phyloP scores from a whole-genome alignment of 2,329 filamentous ascomycete genomes.

The Fulvia fulva region DNA sequence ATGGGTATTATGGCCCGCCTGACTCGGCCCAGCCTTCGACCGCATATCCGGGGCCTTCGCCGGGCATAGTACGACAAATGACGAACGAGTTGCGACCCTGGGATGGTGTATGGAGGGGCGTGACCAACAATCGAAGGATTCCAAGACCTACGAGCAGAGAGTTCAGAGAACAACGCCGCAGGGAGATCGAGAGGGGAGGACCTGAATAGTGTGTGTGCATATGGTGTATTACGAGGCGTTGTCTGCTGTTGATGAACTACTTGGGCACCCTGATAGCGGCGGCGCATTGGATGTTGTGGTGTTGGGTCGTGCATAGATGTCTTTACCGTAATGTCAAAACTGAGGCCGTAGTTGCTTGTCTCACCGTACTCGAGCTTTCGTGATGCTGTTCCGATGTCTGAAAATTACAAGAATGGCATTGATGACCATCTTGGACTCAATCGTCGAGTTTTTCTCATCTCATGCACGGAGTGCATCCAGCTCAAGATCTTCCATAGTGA shows the following conservation, averaged over 20 bases:
- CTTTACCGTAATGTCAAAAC: not conserved
- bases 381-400: constrained; percentile 2
- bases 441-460: constrained; percentile 30
- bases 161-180: constrained; percentile 16
- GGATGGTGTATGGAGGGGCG: constrained; percentile 31
- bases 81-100: constrained; percentile 27
- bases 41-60: constrained; percentile 16
- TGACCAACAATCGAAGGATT: not conserved
- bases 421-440: constrained; percentile 29
- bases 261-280: constrained; percentile 7
- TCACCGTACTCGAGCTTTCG: too few relatives aligned
- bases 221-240: not conserved
- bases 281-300: constrained; percentile 1
- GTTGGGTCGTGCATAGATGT: too few relatives aligned
- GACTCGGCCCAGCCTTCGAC: constrained; percentile 15
- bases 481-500: constrained; percentile 27
- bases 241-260: constrained; percentile 1
- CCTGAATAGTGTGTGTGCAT: not conserved
- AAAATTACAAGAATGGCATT: constrained; percentile 30
- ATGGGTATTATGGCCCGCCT: constrained; percentile 30
- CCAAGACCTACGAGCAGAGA: constrained; percentile 15
- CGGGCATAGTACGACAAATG: constrained; percentile 17
- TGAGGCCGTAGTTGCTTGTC: too few relatives aligned
- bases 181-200: constrained; percentile 16
- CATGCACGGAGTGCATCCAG: constrained; percentile 23